Conservation (phyloP, 1,284 basidiomycete genomes). For the Tranzscheliella williamsii region DNA sequence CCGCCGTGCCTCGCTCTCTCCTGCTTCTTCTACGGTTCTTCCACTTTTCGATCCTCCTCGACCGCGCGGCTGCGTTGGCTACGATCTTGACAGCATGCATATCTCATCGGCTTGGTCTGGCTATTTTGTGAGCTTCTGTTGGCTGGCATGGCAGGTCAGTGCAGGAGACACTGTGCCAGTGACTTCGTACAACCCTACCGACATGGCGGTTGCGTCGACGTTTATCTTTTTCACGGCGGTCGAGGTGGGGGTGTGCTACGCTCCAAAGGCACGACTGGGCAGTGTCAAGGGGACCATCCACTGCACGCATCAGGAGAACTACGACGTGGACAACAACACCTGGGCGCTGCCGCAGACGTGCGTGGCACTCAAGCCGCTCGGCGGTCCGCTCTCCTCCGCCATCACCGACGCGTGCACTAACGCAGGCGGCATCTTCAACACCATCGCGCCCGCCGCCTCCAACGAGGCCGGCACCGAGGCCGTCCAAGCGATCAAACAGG, state of each 20-base stretch:
- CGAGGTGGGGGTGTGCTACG: slow-evolving; percentile 33
- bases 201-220: slow-evolving; percentile 6
- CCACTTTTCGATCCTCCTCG: no score
- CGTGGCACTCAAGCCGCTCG: slow-evolving; percentile 20
- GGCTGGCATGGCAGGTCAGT: no score
- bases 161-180: no score
- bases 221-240: slow-evolving; percentile 37
- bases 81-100: no score
- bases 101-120: no score
- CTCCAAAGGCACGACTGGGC: slow-evolving; percentile 9
- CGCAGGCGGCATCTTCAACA: slow-evolving; percentile 21
- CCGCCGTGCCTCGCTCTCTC: no score
- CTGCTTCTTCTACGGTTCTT: no score
- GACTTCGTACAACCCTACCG: no score
- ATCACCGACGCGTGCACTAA: slow-evolving; percentile 14
- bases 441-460: slow-evolving; percentile 10
- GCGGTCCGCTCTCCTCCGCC: slow-evolving; percentile 6
- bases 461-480: slow-evolving; percentile 16
- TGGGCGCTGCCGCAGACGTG: slow-evolving; percentile 30
- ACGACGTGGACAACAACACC: slow-evolving; percentile 31
- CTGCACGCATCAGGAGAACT: slow-evolving; percentile 23
- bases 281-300: slow-evolving; percentile 19
- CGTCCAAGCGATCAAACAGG: slow-evolving; percentile 3
- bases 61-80: no score
- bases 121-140: no score